Percentiles rank a stretch among this genome's conserved stretches.
phyloP scores from a whole-genome alignment of 495 filamentous ascomycete genomes.

The Daldinia grandis region DNA sequence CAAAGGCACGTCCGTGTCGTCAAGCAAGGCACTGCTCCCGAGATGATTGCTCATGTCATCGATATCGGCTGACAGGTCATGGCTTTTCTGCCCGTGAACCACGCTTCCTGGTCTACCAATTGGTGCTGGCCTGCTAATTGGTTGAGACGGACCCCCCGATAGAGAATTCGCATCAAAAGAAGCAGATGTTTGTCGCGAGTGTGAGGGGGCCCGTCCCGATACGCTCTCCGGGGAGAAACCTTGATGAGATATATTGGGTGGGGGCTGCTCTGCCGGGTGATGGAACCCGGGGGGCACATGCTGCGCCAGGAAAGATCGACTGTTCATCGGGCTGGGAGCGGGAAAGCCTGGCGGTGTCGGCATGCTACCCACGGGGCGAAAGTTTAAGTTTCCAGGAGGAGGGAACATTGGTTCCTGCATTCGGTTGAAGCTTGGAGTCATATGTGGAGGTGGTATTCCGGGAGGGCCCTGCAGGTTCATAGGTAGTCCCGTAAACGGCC shows the following conservation, averaged over 20 bases:
- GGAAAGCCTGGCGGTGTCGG: conserved; percentile 58
- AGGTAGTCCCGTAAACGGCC: conserved; percentile 48
- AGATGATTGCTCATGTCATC: conserved; percentile 84
- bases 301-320: conserved; percentile 70
- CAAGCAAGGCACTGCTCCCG: conserved; percentile 93
- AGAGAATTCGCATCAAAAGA: conserved; percentile 53
- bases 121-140: conserved; percentile 81
- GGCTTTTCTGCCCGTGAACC: conserved; percentile 53
- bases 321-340: conserved; percentile 68
- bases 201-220: conserved; percentile 49
- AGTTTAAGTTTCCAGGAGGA: conserved; percentile 63
- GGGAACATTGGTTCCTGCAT: conserved; percentile 66
- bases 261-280: conserved; percentile 56
- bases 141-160: conserved; percentile 55
- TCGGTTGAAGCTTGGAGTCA: conserved; percentile 54
- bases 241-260: conserved; percentile 46
- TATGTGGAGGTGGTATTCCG: conserved; percentile 59
- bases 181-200: conserved; percentile 57
- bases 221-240: conserved; percentile 45
- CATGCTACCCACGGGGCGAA: conserved; percentile 63
- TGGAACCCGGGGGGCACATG: conserved; percentile 65
- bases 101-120: conserved; percentile 89
- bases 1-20: conserved; percentile 70
- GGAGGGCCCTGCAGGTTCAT: conserved; percentile 63
- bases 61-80: conserved; percentile 55